Base-by-base conservation (phyloP, 1,139 yeast species). In the Sugiyamaella novakii region DNA sequence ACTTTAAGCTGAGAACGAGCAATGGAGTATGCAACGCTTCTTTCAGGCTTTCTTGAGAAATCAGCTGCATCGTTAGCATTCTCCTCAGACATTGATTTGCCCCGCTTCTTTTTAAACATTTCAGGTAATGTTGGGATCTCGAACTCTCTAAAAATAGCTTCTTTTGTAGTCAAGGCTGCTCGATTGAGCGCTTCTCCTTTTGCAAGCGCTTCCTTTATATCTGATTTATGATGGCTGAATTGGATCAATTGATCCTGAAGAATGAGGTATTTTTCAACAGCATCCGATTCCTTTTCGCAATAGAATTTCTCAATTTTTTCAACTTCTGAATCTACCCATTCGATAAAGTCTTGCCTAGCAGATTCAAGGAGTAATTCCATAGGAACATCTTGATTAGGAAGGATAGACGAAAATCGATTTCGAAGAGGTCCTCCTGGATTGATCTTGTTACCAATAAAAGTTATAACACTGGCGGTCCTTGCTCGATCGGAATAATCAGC, bases 1-100 rank as follows among this genome's bases (percentile, higher is more conserved):
- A 77, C 76, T 58, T 87, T 86, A 46, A 92, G 71, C 64, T 87
- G 87, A 52, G 83, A 76, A 56, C 84, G 76, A 1, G 97, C 97
- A 47, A 77, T 79, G 29, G 77, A 70, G 63, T 84, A 86, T 0
- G 95, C 52, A 14, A 64, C 60, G 1, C 46, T 36, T n/a, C 44
- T 41, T 19, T 54, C 45, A n/a, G 37, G 31, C 12, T 38, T 34
- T 24, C 56, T 44, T 2, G 41, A 29, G 25, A 46, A 46, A 45
- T 51, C 54, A 29, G 38, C 33, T n/a, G 30, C 33, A 35, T 24
- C 52, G 3, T 35, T 33, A 8, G 40, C 34, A 18, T 15, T 15
- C 19, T 44, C 52, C 29, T 50, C 44, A 12, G 47, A 14, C 27
- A n/a, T 18, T 18, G 43, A 34, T 30, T 27, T 42, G 2, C 29